These are phyloP conservation scores for Cytospora schulzeri DNA, from an alignment of 2,329 filamentous ascomycete genomes.

Conservation along the genomic window DNA sequence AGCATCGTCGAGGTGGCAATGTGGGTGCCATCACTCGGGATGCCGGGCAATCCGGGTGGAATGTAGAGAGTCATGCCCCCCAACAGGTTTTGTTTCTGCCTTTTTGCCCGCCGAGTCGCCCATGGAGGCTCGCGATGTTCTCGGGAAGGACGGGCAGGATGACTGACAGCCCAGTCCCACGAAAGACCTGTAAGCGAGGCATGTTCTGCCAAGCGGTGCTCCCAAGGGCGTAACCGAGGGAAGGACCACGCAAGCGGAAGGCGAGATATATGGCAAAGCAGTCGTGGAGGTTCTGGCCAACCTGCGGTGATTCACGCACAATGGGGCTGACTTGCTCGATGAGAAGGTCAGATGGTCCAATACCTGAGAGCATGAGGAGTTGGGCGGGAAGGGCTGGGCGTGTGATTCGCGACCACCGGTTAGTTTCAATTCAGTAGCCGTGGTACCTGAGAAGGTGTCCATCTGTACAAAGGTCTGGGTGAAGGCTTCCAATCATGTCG, in stretches of 20 bases:
- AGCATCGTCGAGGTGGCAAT: slow-evolving; percentile 9
- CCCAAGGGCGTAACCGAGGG: slow-evolving; percentile 14
- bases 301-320: slow-evolving; percentile 54
- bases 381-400: slow-evolving; percentile 40
- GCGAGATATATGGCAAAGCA: slow-evolving; percentile 36
- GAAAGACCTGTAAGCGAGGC: not conserved
- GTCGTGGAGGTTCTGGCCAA: slow-evolving; percentile 60
- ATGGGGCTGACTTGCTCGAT: slow-evolving; percentile 44
- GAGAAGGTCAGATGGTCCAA: slow-evolving; percentile 35
- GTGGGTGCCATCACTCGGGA: slow-evolving; percentile 2
- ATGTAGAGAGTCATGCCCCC: slow-evolving; percentile 25
- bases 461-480: no score
- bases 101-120: slow-evolving; percentile 11
- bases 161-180: slow-evolving; percentile 10
- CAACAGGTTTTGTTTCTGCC: slow-evolving; percentile 19
- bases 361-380: slow-evolving; percentile 42
- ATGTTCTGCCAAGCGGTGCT: slow-evolving; percentile 20
- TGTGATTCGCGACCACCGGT: slow-evolving; percentile 36
- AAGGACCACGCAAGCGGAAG: slow-evolving; percentile 6
- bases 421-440: slow-evolving; percentile 35
- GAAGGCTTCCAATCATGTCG: no score
- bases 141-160: slow-evolving; percentile 27
- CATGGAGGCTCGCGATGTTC: slow-evolving; percentile 29
- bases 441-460: not conserved
- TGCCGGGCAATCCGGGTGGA: not conserved